Evolutionary conservation across 352 stramenopile genomes (phyloP).

Genomic region (Nothophytophthora sp.): DNA sequence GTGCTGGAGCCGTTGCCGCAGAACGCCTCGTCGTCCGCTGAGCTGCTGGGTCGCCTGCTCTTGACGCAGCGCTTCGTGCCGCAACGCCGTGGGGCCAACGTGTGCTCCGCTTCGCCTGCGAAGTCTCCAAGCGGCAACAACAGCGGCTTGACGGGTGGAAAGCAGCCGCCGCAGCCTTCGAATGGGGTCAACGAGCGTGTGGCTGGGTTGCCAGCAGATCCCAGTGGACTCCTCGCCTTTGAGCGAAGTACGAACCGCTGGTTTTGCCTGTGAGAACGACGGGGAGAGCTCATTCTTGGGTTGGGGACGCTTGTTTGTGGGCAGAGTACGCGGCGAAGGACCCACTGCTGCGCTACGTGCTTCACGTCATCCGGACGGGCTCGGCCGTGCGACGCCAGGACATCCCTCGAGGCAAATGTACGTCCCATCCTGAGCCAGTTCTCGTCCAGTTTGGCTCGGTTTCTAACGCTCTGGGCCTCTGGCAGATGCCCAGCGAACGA

Average conservation of each 20-base stretch:
- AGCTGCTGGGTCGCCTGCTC: constrained; percentile 15
- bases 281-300: neutral
- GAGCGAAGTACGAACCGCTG: constrained; percentile 19
- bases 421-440: constrained; percentile 2
- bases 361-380: constrained; percentile 40
- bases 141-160: neutral
- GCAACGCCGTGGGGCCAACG: constrained; percentile 7
- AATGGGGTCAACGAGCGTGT: no score
- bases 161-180: neutral
- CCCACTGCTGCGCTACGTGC: constrained; percentile 40
- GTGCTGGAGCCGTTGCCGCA: neutral
- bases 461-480: neutral
- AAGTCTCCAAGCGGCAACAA: neutral
- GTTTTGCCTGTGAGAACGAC: neutral
- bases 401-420: constrained; percentile 38
- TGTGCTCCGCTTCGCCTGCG: constrained; percentile 12
- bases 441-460: neutral
- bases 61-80: constrained; percentile 21
- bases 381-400: constrained; percentile 28
- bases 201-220: no score
- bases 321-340: constrained; percentile 53
- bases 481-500: constrained; percentile 19
- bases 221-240: constrained; percentile 4
- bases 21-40: neutral
- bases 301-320: neutral